These are phyloP conservation scores for Penicillium occitanis DNA, from an alignment of 2,329 filamentous ascomycete species.

Conservation along the genomic window DNA sequence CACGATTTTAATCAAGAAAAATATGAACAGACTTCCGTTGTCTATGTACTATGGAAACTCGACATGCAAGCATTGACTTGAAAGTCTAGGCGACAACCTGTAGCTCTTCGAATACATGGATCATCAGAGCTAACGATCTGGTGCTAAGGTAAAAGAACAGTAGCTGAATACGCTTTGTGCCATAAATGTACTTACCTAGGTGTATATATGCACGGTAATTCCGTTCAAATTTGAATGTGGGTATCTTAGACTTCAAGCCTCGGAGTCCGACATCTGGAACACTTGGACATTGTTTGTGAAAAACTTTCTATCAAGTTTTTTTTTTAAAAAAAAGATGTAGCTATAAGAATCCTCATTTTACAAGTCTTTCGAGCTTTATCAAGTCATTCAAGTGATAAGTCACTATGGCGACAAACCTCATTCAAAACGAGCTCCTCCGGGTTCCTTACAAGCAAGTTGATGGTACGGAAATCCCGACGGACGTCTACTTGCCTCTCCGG, in stretches of 20 bases:
- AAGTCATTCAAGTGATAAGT: not conserved
- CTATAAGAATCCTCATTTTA: not conserved
- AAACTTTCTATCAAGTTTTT: not conserved
- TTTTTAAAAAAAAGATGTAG: not conserved
- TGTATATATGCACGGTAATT: not conserved
- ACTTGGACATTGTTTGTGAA: not conserved
- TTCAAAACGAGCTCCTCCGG: not conserved
- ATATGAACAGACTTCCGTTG: not conserved
- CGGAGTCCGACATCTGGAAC: not conserved
- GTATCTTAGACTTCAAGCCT: not conserved
- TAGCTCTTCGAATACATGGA: too few species aligned
- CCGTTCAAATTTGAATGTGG: not conserved
- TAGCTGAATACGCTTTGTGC: not conserved
- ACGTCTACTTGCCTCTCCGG: not conserved
- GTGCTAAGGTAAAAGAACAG: not conserved
- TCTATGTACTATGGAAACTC: not conserved
- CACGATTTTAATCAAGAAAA: not conserved
- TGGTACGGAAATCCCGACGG: not conserved
- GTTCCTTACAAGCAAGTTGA: not conserved
- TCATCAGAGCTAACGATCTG: not conserved
- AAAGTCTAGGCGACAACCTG: too few species aligned
- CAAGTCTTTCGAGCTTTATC: not conserved
- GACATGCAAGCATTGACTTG: too few species aligned
- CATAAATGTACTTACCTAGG: not conserved
- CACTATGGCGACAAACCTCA: not conserved